Evolutionary conservation across 768 basidiomycete species (phyloP).

Genomic region (Boletus tylopilopsis): DNA sequence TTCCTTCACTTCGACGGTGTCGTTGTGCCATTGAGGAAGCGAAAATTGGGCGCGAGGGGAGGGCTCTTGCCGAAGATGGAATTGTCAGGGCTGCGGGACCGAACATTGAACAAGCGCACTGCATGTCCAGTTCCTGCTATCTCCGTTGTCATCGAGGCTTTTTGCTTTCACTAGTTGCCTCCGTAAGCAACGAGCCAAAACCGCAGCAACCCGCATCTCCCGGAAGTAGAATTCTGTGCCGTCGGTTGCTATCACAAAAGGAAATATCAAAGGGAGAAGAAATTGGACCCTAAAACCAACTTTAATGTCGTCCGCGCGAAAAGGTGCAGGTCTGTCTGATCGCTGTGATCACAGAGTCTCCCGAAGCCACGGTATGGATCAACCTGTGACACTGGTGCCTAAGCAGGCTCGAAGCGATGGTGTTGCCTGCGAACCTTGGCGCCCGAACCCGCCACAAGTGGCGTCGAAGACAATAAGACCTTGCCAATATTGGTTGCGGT

Average conservation of each 20-base stretch:
- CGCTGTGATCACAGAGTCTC: background rate
- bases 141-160: too few species aligned
- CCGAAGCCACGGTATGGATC: too few species aligned
- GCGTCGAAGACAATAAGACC: conserved; percentile 10
- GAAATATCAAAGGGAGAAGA: conserved; percentile 4
- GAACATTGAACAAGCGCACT: background rate
- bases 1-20: background rate
- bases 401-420: background rate
- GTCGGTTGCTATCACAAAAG: conserved; percentile 2
- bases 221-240: background rate
- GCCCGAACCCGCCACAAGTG: too few species aligned
- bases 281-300: background rate
- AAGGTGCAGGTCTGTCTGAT: conserved; percentile 1
- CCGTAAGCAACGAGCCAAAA: background rate
- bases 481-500: background rate
- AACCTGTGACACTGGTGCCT: too few species aligned
- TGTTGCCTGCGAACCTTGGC: too few species aligned
- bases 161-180: background rate
- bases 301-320: background rate
- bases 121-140: too few species aligned
- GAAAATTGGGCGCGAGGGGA: background rate
- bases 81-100: conserved; percentile 2
- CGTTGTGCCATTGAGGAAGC: background rate
- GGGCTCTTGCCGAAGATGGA: background rate
- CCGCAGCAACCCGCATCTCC: background rate